Percentiles rank a stretch among this genome's conserved stretches.
Conservation (phyloP, 805 yeast species). For the Metschnikowia cubensis region DNA sequence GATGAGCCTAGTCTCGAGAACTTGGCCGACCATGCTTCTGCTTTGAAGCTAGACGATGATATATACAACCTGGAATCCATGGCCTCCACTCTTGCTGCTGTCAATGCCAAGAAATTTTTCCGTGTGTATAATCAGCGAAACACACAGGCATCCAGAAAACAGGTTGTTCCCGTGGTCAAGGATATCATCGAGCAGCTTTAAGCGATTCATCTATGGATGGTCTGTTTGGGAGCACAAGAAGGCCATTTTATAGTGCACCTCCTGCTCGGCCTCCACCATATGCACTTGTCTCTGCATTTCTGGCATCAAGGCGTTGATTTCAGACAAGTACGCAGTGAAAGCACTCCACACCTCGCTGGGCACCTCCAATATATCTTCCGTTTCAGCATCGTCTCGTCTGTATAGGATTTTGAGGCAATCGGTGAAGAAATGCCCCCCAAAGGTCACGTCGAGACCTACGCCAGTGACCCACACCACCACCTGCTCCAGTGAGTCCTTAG, state of each 20-base stretch:
- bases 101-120: constrained; percentile 15
- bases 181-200: constrained; percentile 22
- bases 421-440: constrained; percentile 13
- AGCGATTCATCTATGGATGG: too few relatives aligned
- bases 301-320: constrained; percentile 10
- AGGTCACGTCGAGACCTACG: constrained; percentile 30
- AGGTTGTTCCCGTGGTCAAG: constrained; percentile 67
- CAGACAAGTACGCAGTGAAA: constrained; percentile 6
- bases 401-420: constrained; percentile 32
- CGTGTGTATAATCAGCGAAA: constrained; percentile 45
- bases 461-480: constrained; percentile 35
- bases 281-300: constrained; percentile 2
- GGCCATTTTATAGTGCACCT: constrained; percentile 20
- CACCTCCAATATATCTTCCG: constrained; percentile 11
- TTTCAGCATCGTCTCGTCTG: constrained; percentile 7
- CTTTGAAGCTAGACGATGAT: constrained; percentile 24
- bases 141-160: constrained; percentile 71
- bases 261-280: constrained; percentile 11
- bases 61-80: constrained; percentile 21
- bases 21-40: constrained; percentile 20
- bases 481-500: constrained; percentile 12
- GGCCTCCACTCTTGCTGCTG: constrained; percentile 11
- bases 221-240: constrained; percentile 18
- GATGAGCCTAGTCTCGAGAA: constrained; percentile 12
- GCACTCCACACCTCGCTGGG: constrained; percentile 11